Evolutionary conservation across 768 basidiomycete genomes (phyloP), one percentile per base, ranked within the genome.

Genomic region (Postia placenta): DNA sequence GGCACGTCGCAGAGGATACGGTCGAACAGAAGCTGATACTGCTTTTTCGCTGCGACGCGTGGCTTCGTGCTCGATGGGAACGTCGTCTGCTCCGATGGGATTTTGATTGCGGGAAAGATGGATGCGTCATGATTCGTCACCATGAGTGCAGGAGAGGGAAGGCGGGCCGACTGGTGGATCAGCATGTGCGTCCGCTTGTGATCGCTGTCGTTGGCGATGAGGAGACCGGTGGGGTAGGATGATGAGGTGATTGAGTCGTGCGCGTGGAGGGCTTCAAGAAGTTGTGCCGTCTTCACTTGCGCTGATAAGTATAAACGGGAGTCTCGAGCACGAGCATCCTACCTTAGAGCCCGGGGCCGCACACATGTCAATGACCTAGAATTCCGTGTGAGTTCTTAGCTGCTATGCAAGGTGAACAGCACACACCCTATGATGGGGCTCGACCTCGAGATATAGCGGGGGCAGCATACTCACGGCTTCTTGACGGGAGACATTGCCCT

Each of bases 401-500:
- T n/a, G n/a, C n/a, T n/a, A n/a, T n/a, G n/a, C n/a, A n/a, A n/a
- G n/a, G n/a, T n/a, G n/a, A n/a, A n/a, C n/a, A 19, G 27, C 44
- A 51, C 25, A 44, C 60, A 83, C 87, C 59, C 71, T 74, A 64
- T 98, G 95, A 63, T 96, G 87, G 0, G 96, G 91, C 60, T 90
- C 74, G n/a, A 98, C 91, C 48, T 92, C 89, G 27, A 99, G 79
- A 57, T 98, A 83, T 2, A 99, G 77, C 0, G 96, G 95, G 4
- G 96, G 96, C n/a, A 99, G 73, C 96, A 99, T 99, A 64, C 92
- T 95, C 50, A 99, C 96, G 15, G 92, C 93, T 67, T 99, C 96
- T 66, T 97, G 94, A 19, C 96, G 74, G 11, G 92, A 95, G 41
- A 98, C 75, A 58, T 99, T 99, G 41, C 96, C 94, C 92, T 94